phyloP scores from a whole-genome alignment of 2,329 filamentous ascomycete species.

The Phaeosphaeria sp. region DNA sequence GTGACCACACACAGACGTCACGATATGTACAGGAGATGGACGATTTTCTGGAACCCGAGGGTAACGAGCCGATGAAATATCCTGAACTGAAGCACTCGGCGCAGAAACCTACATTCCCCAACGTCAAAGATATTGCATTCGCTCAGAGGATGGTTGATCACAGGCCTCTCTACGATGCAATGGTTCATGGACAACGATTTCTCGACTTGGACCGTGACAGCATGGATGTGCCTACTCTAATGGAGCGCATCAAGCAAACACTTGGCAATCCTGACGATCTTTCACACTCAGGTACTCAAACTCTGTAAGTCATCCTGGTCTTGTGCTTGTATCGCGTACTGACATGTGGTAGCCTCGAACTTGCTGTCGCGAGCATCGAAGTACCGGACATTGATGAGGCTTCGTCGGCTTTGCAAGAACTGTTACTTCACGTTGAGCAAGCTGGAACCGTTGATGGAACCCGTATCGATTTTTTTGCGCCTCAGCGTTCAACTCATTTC shows the following conservation, averaged over 20 bases:
- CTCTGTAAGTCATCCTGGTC: constrained; percentile 28
- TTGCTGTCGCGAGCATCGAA: constrained; percentile 15
- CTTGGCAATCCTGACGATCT: constrained; percentile 11
- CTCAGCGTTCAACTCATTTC: constrained; percentile 20
- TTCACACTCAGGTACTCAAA: constrained; percentile 17
- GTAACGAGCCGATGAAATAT: constrained; percentile 10
- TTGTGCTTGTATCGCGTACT: neutral
- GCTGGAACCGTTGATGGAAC: constrained; percentile 3
- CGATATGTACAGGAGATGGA: constrained; percentile 23
- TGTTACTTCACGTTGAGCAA: constrained; percentile 13
- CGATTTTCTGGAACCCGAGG: constrained; percentile 40
- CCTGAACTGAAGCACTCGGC: constrained; percentile 17
- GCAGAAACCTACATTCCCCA: constrained; percentile 8
- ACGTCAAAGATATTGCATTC: neutral
- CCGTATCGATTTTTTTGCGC: constrained; percentile 25
- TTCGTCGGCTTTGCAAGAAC: constrained; percentile 27
- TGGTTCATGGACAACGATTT: constrained; percentile 12
- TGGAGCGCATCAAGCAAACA: constrained; percentile 18
- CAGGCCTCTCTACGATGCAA: constrained; percentile 17
- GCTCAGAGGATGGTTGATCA: constrained; percentile 12
- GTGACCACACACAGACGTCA: no score
- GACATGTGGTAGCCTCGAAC: constrained; percentile 28
- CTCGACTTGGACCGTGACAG: neutral
- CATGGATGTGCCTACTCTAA: constrained; percentile 19
- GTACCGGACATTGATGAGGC: constrained; percentile 42